Evolutionary conservation across 192 early-diverging fungal genomes (phyloP), one percentile per base, ranked within the genome.

Genomic region (Linnemannia elongata): DNA sequence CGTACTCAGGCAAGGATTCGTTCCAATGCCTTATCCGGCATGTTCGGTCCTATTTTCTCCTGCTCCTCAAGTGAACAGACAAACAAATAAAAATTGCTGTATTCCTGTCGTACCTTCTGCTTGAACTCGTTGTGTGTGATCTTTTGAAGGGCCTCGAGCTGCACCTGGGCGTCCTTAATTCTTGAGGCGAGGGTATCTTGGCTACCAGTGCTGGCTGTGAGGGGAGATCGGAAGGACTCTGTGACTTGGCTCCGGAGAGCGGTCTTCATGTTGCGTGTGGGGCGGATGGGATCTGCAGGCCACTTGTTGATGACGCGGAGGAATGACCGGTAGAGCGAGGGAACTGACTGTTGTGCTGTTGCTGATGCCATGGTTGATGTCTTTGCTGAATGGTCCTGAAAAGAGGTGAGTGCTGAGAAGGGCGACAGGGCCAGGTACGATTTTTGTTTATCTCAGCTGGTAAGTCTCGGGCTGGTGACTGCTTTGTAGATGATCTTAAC

Each of bases 261-360:
- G 18, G 89, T 89, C 77, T 93, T 95, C 90, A 94, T 91, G 80
- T 93, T 92, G 74, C 94, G 92, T 30, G 91, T 93, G 36, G 94
- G 95, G 24, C 95, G 90, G 41, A 96, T 90, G 80, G 91, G 89
- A 82, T 96, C 95, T 18, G 87, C 83, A 12, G 95, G 95, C 94
- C 95, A 96, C 18, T 87, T 82, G 20, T 89, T 75, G 45, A 94
- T 90, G 12, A 93, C 81, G 13, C 92, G 92, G 54, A 93, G 85
- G 74, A 94, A 96, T 18, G 92, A 81, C 42, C 89, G 80, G 83
- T 94, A 92, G 49, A 96, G 89, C 39, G 70, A 78, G 63, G 75
- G 71, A 12, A 82, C 74, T 33, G 81, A 72, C 9, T 60, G 72
- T 12, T 27, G 72, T 45, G 54, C 49, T 52, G 49, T 47, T 47